A percentile compares a stretch with the other conserved stretches of the same genome.
Conservation (phyloP, 2,329 filamentous ascomycete species). For the Fusarium hainanense region DNA sequence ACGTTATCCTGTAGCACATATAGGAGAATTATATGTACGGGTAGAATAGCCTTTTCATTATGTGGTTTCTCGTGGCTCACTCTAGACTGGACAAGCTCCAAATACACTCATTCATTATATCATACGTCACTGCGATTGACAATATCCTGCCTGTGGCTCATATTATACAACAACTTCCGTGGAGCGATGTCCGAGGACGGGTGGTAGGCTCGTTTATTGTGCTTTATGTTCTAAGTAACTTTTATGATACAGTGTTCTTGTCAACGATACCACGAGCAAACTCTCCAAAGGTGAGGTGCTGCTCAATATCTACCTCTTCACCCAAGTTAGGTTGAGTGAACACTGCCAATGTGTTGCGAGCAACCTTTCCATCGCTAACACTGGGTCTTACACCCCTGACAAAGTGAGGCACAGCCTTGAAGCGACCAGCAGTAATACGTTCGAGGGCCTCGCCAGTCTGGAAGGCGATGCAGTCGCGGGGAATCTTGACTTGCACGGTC, state of each 20-base stretch:
- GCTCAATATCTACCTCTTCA: conserved; percentile 77
- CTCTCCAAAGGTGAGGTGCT: conserved; percentile 77
- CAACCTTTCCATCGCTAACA: conserved; percentile 65
- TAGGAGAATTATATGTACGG: not conserved
- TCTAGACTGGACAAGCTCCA: not conserved
- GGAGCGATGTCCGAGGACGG: not conserved
- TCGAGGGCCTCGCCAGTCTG: conserved; percentile 95
- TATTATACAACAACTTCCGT: not conserved
- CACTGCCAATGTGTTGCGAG: conserved; percentile 90
- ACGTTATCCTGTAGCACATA: not conserved
- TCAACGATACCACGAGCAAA: conserved; percentile 74
- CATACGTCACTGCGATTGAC: not conserved
- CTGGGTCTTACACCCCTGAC: conserved; percentile 78
- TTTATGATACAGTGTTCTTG: conserved; percentile 65
- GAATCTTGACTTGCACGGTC: conserved; percentile 92
- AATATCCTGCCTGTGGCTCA: not conserved
- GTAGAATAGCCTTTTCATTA: not conserved
- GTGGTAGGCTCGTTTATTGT: not conserved
- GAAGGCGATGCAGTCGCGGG: conserved; percentile 90
- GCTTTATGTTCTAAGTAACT: not conserved
- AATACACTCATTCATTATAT: not conserved
- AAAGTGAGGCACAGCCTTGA: conserved; percentile 96
- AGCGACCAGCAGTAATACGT: conserved; percentile 88
- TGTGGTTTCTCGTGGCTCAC: not conserved
- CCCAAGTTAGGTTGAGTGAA: conserved; percentile 96